Percentiles rank a stretch among this genome's conserved stretches.
Conservation (phyloP, 2,329 filamentous ascomycete species). For the Talaromyces sp. region DNA sequence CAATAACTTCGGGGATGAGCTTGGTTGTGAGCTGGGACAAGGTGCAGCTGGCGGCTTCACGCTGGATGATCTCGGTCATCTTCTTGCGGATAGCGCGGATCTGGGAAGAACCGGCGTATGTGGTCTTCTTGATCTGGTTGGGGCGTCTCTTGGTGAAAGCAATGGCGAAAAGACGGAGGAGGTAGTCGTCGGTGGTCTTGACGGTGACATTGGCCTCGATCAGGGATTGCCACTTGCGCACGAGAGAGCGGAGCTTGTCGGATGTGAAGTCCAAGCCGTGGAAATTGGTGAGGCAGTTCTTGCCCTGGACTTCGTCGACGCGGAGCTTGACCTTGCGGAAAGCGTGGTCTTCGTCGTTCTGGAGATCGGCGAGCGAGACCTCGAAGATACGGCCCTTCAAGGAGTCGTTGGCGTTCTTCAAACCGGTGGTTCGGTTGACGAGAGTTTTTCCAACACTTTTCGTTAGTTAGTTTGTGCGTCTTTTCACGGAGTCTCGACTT, state of each 20-base stretch:
- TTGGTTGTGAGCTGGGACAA: constrained; percentile 96
- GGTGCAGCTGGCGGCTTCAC: constrained; percentile 91
- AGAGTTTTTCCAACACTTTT: constrained; percentile 97
- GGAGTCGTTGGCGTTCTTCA: constrained; percentile 99
- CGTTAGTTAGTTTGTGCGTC: constrained; percentile 23
- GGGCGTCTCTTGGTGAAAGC: constrained; percentile 98
- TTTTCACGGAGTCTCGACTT: constrained; percentile 18
- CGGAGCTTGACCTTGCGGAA: constrained; percentile 99
- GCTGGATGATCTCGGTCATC: constrained; percentile 99
- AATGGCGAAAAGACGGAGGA: constrained; percentile 97
- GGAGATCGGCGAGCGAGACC: constrained; percentile 96
- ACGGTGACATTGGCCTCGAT: constrained; percentile 99
- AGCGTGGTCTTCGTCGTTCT: constrained; percentile 99
- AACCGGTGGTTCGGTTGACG: constrained; percentile 98
- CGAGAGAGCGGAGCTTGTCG: constrained; percentile 98
- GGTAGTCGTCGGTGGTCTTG: constrained; percentile 99
- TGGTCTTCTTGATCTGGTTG: constrained; percentile 99
- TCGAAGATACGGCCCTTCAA: constrained; percentile 99
- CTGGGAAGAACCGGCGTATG: constrained; percentile 94
- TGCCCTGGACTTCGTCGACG: constrained; percentile 98
- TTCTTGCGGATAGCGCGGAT: constrained; percentile 98
- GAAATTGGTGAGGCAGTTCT: constrained; percentile 99
- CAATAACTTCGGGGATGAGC: constrained; percentile 99
- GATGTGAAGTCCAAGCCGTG: constrained; percentile 99
- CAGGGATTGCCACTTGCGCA: constrained; percentile 99